These are phyloP conservation scores for Furculomyces boomerangus DNA, from an alignment of 371 early-diverging fungal species.

Conservation along the genomic window DNA sequence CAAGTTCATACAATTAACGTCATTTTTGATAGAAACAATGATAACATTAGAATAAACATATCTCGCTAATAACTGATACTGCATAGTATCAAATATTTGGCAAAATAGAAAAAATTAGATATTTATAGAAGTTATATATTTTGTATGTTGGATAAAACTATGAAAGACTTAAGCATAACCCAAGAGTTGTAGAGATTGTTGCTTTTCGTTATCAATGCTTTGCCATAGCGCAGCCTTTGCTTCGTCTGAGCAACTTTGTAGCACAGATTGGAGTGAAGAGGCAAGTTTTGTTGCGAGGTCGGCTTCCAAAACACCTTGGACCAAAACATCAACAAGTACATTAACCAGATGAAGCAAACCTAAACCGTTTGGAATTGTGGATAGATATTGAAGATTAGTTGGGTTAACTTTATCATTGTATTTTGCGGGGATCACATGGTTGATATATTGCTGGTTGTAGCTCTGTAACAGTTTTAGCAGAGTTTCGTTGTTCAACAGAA, in stretches of 20 bases:
- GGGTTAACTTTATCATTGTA: background rate
- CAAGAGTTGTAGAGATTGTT: conserved; percentile 41
- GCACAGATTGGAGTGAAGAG: conserved; percentile 33
- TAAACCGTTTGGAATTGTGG: conserved; percentile 31
- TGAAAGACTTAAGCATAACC: conserved; percentile 25
- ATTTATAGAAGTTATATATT: background rate
- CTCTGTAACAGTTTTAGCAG: conserved; percentile 1
- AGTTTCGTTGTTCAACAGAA: conserved; percentile 31
- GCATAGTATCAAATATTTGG: too few species aligned
- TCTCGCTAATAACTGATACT: too few species aligned
- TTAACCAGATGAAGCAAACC: conserved; percentile 40
- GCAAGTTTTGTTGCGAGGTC: conserved; percentile 41
- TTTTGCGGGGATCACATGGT: background rate
- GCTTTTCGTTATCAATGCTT: conserved; percentile 40
- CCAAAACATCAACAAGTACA: conserved; percentile 48
- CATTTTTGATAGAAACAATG: background rate
- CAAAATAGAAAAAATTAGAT: too few species aligned
- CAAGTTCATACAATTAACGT: background rate
- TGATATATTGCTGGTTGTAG: background rate
- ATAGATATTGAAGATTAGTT: conserved; percentile 34
- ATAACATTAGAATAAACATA: too few species aligned
- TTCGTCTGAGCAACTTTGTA: conserved; percentile 32
- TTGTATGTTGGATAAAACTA: background rate
- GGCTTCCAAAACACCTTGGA: conserved; percentile 35
- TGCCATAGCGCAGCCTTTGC: conserved; percentile 43